These are phyloP conservation scores for Jatropha multifida DNA, from an alignment of 441 rosid genomes.

Conservation along the genomic window DNA sequence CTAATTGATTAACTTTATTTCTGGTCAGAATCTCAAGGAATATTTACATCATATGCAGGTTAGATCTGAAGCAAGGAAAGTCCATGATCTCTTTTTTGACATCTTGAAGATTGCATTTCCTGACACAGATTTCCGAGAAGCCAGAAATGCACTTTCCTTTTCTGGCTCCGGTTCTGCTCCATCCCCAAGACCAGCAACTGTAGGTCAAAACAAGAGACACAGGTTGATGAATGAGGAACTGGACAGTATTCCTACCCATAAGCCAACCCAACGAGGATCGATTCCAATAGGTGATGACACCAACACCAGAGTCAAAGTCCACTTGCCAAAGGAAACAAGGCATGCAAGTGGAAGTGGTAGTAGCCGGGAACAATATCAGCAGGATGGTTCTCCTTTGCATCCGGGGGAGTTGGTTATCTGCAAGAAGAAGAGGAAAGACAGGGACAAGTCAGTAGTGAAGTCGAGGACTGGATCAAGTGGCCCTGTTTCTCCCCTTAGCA, in stretches of 20 bases:
- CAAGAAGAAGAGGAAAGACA: constrained; percentile 98
- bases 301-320: constrained; percentile 67
- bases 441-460: constrained; percentile 73
- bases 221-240: constrained; percentile 61
- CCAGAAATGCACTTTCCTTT: constrained; percentile 73
- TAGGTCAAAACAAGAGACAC: constrained; percentile 68
- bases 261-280: constrained; percentile 50
- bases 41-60: constrained; percentile 51
- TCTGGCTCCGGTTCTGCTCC: constrained; percentile 47
- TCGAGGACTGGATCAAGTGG: constrained; percentile 65
- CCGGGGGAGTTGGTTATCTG: constrained; percentile 96
- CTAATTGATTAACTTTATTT: not conserved
- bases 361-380: constrained; percentile 50
- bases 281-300: constrained; percentile 52
- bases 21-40: constrained; percentile 19
- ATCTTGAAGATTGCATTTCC: constrained; percentile 93
- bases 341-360: constrained; percentile 51
- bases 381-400: constrained; percentile 71
- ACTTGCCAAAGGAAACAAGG: constrained; percentile 70
- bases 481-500: constrained; percentile 80
- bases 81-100: constrained; percentile 96
- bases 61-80: constrained; percentile 93
- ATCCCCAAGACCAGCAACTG: constrained; percentile 49
- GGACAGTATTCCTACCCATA: constrained; percentile 53
- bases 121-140: constrained; percentile 83